Evolutionary conservation across 257 asterid species (phyloP).

Genomic region (Fraxinus anomala): DNA sequence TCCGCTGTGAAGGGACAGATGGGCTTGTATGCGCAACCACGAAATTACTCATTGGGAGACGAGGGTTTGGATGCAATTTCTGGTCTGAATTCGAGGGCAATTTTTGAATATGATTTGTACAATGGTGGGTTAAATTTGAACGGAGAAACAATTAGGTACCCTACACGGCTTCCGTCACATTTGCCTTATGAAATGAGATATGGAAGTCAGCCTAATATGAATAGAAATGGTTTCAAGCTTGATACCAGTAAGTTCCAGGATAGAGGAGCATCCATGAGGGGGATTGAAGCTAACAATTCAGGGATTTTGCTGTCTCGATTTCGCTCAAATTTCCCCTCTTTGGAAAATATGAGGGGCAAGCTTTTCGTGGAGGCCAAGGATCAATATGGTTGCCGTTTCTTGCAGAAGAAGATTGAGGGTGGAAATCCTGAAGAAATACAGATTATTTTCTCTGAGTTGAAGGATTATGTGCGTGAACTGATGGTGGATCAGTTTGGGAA

Average conservation of each 20-base stretch:
- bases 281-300: neutral
- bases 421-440: slow-evolving; percentile 41
- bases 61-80: neutral
- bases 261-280: neutral
- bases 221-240: neutral
- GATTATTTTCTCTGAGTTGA: slow-evolving; percentile 48
- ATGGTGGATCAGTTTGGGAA: slow-evolving; percentile 58
- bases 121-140: slow-evolving; percentile 13
- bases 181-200: neutral
- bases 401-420: slow-evolving; percentile 50
- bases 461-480: slow-evolving; percentile 42
- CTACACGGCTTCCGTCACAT: neutral
- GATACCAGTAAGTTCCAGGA: neutral
- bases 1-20: slow-evolving; percentile 39
- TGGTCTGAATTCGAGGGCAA: slow-evolving; percentile 2
- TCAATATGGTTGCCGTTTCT: slow-evolving; percentile 45
- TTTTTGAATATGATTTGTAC: neutral
- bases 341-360: slow-evolving; percentile 43
- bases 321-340: neutral
- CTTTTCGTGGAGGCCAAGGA: slow-evolving; percentile 40
- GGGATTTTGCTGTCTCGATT: neutral
- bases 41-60: neutral
- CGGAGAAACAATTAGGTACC: neutral
- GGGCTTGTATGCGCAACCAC: slow-evolving; percentile 22
- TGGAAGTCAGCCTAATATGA: neutral